A percentile compares a stretch with the other conserved stretches of the same genome.
phyloP scores from a whole-genome alignment of 2,329 filamentous ascomycete species.

The Pseudogymnoascus sp. region DNA sequence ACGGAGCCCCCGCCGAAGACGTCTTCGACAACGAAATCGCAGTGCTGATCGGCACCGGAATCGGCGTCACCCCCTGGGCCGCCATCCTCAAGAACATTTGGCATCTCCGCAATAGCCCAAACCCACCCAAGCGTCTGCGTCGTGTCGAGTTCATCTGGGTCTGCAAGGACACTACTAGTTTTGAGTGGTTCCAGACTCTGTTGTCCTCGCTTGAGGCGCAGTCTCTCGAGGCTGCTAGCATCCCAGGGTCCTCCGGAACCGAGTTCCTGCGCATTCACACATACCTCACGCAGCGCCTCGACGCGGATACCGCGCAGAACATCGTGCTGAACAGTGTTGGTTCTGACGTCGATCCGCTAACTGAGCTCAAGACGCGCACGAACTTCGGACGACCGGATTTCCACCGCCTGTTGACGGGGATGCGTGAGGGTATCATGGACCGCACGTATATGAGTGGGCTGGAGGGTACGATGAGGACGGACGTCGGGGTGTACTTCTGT shows the following conservation, averaged over 20 bases:
- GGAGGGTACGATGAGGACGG: conserved; percentile 68
- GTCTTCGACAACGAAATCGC: conserved; percentile 92
- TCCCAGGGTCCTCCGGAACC: conserved; percentile 58
- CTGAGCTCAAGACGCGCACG: conserved; percentile 80
- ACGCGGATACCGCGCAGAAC: conserved; percentile 88
- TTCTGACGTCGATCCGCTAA: conserved; percentile 78
- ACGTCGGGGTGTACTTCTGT: conserved; percentile 97
- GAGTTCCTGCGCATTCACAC: conserved; percentile 98
- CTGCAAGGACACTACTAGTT: conserved; percentile 89
- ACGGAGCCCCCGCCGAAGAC: conserved; percentile 93
- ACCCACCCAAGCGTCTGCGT: conserved; percentile 80
- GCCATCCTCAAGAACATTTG: conserved; percentile 95
- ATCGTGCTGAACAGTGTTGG: conserved; percentile 96
- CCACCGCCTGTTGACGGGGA: conserved; percentile 65
- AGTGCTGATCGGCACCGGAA: conserved; percentile 77
- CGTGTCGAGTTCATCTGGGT: conserved; percentile 99
- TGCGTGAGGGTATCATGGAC: conserved; percentile 82
- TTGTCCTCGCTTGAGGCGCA: conserved; percentile 86
- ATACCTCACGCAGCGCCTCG: conserved; percentile 89
- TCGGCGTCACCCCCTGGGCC: conserved; percentile 82
- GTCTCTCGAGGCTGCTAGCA: conserved; percentile 60
- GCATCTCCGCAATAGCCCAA: conserved; percentile 84
- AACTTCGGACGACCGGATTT: conserved; percentile 97
- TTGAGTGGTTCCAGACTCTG: conserved; percentile 98
- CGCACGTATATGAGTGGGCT: conserved; percentile 78